Conservation (phyloP, 108 stramenopile species). For the Mediolabrus comicus region DNA sequence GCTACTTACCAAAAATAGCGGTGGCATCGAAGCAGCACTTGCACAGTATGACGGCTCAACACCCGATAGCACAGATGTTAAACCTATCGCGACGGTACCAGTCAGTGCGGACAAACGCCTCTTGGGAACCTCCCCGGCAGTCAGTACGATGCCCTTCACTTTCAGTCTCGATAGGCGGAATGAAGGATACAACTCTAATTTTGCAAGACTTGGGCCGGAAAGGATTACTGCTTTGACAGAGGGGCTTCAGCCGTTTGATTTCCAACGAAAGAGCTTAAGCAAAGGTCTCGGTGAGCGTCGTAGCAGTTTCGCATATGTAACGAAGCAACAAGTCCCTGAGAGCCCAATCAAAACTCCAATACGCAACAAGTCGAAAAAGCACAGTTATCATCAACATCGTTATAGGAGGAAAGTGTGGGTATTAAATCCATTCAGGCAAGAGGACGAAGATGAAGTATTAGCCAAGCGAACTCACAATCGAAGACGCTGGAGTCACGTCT, state of each 20-base stretch:
- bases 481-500: constrained; percentile 95
- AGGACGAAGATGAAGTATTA: constrained; percentile 90
- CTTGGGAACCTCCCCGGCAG: constrained; percentile 19
- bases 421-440: constrained; percentile 90
- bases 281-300: background rate
- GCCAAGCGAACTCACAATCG: constrained; percentile 94
- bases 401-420: constrained; percentile 56
- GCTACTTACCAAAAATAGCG: background rate
- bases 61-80: background rate
- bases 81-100: background rate
- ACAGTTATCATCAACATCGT: constrained; percentile 16
- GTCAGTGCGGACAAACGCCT: constrained; percentile 6
- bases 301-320: background rate
- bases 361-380: background rate
- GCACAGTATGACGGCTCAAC: constrained; percentile 19
- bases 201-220: constrained; percentile 7
- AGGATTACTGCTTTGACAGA: constrained; percentile 9
- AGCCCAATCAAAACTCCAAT: background rate
- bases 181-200: constrained; percentile 14
- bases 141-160: constrained; percentile 24
- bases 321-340: background rate
- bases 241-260: constrained; percentile 18
- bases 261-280: constrained; percentile 15
- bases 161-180: constrained; percentile 33
- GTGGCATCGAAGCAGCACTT: constrained; percentile 44